A percentile compares a stretch with the other conserved stretches of the same genome.
phyloP scores from a whole-genome alignment of 2,329 filamentous ascomycete species.

The Grosmannia clavigera region DNA sequence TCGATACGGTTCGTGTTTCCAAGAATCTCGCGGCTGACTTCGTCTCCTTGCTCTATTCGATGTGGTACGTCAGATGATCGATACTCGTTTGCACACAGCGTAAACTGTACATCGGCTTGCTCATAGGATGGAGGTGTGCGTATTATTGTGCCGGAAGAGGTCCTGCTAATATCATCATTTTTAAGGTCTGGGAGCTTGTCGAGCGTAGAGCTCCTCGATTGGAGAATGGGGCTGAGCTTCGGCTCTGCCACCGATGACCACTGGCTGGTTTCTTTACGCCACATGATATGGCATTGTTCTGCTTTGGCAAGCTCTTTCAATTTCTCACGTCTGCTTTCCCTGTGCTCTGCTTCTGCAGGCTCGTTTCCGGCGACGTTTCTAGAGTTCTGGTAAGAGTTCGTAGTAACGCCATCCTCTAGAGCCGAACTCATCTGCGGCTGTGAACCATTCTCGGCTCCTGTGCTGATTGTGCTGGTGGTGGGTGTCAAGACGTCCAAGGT shows the following conservation, averaged over 20 bases:
- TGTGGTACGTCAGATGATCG: background rate
- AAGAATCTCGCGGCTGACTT: background rate
- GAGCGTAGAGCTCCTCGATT: slow-evolving; percentile 21
- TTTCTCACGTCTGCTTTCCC: slow-evolving; percentile 29
- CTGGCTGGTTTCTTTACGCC: slow-evolving; percentile 31
- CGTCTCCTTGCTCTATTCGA: background rate
- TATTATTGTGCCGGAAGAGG: slow-evolving; percentile 27
- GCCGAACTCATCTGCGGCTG: slow-evolving; percentile 18
- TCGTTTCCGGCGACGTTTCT: slow-evolving; percentile 31
- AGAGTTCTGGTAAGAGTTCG: slow-evolving; percentile 24
- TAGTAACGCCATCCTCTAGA: slow-evolving; percentile 21
- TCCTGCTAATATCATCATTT: slow-evolving; percentile 6
- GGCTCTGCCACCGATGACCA: slow-evolving; percentile 42
- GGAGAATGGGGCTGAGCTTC: slow-evolving; percentile 34
- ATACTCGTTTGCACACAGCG: background rate
- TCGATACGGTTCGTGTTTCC: background rate
- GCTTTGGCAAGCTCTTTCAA: slow-evolving; percentile 25
- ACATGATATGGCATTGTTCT: slow-evolving; percentile 24
- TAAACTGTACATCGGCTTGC: background rate
- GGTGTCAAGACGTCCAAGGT: slow-evolving; percentile 38
- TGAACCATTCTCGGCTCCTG: slow-evolving; percentile 6
- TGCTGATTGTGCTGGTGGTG: slow-evolving; percentile 32
- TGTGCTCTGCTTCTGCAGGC: slow-evolving; percentile 17
- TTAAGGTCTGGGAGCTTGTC: background rate
- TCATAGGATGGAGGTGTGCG: slow-evolving; percentile 16